Evolutionary conservation across 495 filamentous ascomycete species (phyloP).

Genomic region (Penicillium crystallinum): DNA sequence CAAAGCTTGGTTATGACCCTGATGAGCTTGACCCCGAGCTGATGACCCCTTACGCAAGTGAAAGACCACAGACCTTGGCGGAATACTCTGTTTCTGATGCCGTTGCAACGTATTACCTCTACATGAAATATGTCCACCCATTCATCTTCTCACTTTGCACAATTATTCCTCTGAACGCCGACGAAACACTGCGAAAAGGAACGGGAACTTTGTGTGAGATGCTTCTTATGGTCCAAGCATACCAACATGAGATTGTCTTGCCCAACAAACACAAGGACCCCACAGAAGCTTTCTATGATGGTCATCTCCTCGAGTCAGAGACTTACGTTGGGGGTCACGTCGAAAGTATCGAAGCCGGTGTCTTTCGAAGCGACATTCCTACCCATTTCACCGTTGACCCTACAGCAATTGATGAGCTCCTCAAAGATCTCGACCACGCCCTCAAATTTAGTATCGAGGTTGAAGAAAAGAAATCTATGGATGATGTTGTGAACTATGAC

Average conservation of each 20-base stretch:
- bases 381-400: constrained; percentile 87
- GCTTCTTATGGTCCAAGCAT: constrained; percentile 98
- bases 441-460: constrained; percentile 87
- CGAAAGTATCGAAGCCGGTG: constrained; percentile 97
- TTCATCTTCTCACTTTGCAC: constrained; percentile 99
- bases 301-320: constrained; percentile 90
- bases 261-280: constrained; percentile 95
- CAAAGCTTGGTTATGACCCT: constrained; percentile 96
- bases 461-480: constrained; percentile 89
- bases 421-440: constrained; percentile 83
- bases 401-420: constrained; percentile 79
- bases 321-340: constrained; percentile 99
- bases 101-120: constrained; percentile 97
- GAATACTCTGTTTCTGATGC: constrained; percentile 99
- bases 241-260: constrained; percentile 82
- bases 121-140: constrained; percentile 99
- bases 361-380: constrained; percentile 93
- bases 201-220: constrained; percentile 98
- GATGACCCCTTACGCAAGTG: constrained; percentile 92
- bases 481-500: constrained; percentile 88
- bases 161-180: constrained; percentile 86
- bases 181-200: constrained; percentile 90
- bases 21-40: constrained; percentile 97
- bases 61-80: constrained; percentile 86
- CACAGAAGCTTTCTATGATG: constrained; percentile 92